Evolutionary conservation across 177 flowering plant genomes (phyloP).

Genomic region (Telopea speciosissima): DNA sequence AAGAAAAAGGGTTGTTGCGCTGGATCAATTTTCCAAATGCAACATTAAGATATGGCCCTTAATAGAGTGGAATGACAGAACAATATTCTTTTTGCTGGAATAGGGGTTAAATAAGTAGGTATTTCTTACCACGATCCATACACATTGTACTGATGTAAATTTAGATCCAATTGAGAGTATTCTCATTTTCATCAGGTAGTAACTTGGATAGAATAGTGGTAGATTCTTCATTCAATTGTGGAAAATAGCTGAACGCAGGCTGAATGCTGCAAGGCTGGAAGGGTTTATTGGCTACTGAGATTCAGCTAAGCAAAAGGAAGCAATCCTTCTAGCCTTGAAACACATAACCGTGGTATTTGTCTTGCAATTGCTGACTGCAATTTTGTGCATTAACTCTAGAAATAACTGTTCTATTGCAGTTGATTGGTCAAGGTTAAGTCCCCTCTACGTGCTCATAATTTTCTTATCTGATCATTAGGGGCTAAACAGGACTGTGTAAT

Average conservation of each 20-base stretch:
- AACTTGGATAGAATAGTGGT: not conserved
- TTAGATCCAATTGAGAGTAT: not conserved
- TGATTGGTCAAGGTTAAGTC: too few relatives aligned
- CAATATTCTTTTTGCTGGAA: too few relatives aligned
- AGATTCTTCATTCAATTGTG: not conserved
- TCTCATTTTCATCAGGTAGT: not conserved
- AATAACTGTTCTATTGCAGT: too few relatives aligned
- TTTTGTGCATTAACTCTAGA: too few relatives aligned
- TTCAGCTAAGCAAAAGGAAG: not conserved
- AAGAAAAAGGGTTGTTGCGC: too few relatives aligned
- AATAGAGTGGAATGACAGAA: too few relatives aligned
- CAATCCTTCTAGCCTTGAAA: constrained; percentile 5
- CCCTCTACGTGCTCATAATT: not conserved
- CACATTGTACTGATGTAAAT: too few relatives aligned
- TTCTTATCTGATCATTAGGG: not conserved
- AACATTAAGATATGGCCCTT: too few relatives aligned
- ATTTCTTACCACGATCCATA: too few relatives aligned
- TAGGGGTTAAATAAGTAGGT: too few relatives aligned
- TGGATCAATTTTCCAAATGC: too few relatives aligned
- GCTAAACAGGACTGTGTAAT: not conserved
- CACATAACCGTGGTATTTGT: not conserved
- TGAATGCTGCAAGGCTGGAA: not conserved
- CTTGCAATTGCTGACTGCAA: not conserved
- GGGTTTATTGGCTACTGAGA: not conserved
- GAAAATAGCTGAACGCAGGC: not conserved